Base-by-base conservation (phyloP, 176 grass and related monocot species). In the Musa acuminata region DNA sequence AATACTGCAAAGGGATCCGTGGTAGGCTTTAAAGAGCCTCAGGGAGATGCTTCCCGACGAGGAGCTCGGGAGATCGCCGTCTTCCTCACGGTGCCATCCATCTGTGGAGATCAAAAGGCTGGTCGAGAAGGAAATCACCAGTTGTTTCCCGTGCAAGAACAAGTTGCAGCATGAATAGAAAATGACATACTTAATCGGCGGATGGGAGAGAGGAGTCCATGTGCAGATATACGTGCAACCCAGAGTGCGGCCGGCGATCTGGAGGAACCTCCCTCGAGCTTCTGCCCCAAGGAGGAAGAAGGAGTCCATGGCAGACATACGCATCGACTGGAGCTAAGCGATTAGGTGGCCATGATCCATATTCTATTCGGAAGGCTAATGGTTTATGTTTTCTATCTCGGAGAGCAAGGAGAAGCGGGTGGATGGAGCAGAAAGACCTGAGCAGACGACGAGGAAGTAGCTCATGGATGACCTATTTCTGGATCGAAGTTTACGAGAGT, bases 181-280 rank as follows among this genome's bases (percentile, higher is more conserved):
- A 26, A 8, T 43, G 24, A 16, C 74, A 23, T 52, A 77, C 74
- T 13, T 65, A 19, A 11, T 6, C 17, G 52, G 0, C 2, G n/a
- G 74, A 43, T 52, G 29, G 19, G 8, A 14, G 21, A 51, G 74
- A 11, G 74, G 59, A 9, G 57, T 51, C 74, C 74, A 77, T 11
- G 43, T 13, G 74, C 74, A 77, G 19, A 77, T 65, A 25, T 77
- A 77, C 19, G 57, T 14, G 59, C 74, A 77, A 3, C 74, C 58
- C n/a, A 77, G 74, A n/a, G 51, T 9, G 1, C 35, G 43, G 0
- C 55, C 74, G 21, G 74, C 58, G 59, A 9, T 62, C 10, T 2
- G 74, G 3, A 77, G 59, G 43, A 77, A 65, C n/a, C 59, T 9
- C n/a, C 59, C 2, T 1, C 74, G 74, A 9, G 19, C 74, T 17